A percentile compares a stretch with the other conserved stretches of the same genome.
Conservation (phyloP, 257 asterid genomes). For the Solanum etuberosum region DNA sequence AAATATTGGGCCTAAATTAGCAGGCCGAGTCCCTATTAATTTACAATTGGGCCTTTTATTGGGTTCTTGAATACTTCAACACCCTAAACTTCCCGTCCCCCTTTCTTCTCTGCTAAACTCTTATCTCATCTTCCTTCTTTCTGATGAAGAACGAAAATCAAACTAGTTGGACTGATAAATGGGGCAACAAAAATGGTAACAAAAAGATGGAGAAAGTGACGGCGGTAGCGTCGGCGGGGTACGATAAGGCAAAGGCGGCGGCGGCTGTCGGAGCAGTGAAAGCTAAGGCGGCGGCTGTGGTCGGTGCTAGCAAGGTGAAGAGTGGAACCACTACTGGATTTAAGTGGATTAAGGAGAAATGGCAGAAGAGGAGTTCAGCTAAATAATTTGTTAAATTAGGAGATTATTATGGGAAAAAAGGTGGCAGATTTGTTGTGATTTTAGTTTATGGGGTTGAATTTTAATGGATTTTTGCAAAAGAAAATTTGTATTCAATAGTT, state of each 20-base stretch:
- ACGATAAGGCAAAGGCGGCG: slow-evolving; percentile 10
- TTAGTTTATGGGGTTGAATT: neutral
- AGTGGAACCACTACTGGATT: neutral
- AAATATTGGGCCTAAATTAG: neutral
- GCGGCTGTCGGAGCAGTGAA: slow-evolving; percentile 9
- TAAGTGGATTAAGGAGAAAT: slow-evolving; percentile 13
- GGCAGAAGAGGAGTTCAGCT: slow-evolving; percentile 1
- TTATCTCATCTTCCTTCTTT: neutral
- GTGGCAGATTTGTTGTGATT: neutral
- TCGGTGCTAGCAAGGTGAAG: neutral
- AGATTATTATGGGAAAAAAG: neutral
- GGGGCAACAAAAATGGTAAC: neutral
- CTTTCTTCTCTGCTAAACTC: neutral
- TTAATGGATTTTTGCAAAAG: neutral
- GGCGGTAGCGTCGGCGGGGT: slow-evolving; percentile 8
- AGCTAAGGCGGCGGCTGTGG: slow-evolving; percentile 5
- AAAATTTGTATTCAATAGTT: neutral
- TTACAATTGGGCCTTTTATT: neutral
- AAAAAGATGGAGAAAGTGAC: slow-evolving; percentile 5
- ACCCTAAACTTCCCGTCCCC: neutral
- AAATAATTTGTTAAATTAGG: neutral
- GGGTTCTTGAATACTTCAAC: neutral
- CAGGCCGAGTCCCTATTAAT: neutral
- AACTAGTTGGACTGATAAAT: slow-evolving; percentile 3
- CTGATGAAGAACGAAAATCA: neutral